phyloP scores from a whole-genome alignment of 2,329 filamentous ascomycete species.

The Sporothrix mexicana region DNA sequence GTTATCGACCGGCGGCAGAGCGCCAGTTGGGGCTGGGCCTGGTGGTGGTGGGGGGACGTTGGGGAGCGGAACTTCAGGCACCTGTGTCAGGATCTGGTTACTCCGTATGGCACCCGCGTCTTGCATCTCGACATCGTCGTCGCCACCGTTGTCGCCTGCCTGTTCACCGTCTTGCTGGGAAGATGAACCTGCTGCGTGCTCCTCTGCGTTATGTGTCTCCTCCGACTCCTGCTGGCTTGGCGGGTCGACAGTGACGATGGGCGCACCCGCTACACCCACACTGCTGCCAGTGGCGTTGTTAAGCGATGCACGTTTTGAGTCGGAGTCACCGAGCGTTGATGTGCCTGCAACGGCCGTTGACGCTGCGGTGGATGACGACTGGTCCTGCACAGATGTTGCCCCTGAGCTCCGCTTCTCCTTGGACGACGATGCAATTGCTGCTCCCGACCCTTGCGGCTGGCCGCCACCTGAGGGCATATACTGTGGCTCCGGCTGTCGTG shows the following conservation, averaged over 20 bases:
- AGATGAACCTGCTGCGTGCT: constrained; percentile 41
- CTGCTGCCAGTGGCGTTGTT: constrained; percentile 47
- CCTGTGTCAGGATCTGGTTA: constrained; percentile 48
- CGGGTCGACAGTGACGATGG: constrained; percentile 52
- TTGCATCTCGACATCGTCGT: constrained; percentile 71
- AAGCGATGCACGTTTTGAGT: constrained; percentile 51
- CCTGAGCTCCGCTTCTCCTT: constrained; percentile 55
- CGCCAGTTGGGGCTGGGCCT: constrained; percentile 49
- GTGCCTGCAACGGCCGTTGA: constrained; percentile 35
- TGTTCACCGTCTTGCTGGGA: constrained; percentile 21
- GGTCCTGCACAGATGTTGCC: constrained; percentile 53
- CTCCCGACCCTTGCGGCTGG: constrained; percentile 3
- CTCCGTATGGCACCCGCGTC: constrained; percentile 60
- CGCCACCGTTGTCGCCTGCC: constrained; percentile 50
- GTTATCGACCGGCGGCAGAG: constrained; percentile 19
- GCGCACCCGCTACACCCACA: constrained; percentile 40
- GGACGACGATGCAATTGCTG: constrained; percentile 44
- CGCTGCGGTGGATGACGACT: constrained; percentile 42
- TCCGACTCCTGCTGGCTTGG: constrained; percentile 40
- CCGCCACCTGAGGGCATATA: constrained; percentile 31
- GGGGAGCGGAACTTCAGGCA: constrained; percentile 47
- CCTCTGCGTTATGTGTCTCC: constrained; percentile 1
- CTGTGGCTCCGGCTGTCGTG: constrained; percentile 36
- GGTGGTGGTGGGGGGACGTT: constrained; percentile 57
- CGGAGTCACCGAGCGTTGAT: constrained; percentile 48